Evolutionary conservation across 352 stramenopile species (phyloP), one percentile per base, ranked within the genome.

Genomic region (Vaucheria bursata): DNA sequence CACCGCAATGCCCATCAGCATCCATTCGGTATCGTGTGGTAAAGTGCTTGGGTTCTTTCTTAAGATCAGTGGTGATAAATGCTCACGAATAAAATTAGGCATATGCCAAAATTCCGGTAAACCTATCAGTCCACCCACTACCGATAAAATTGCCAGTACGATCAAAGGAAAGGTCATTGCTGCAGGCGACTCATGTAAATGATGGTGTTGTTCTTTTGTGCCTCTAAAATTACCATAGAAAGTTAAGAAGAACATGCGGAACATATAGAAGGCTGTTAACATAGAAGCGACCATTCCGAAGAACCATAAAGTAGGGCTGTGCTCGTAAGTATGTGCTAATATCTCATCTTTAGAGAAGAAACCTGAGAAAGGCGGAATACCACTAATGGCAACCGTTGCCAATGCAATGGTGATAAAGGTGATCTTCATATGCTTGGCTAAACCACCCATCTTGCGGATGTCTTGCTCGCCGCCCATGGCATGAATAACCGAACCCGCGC

Each of bases 331-430:
- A 74, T 78, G 77, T 77, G 87, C 75, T 68, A 88, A 81, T 86
- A 88, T 89, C 49, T 87, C 36, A 88, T 88, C 85, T 88, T 88
- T 88, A 64, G 84, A 87, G 80, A 87, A 88, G 86, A 88, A 88
- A 7, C 85, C 85, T 32, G 82, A 79, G 80, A 88, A 85, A 87
- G 87, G 87, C 34, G 85, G 85, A 71, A 88, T 85, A 0, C 85
- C 85, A 35, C 81, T 87, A 45, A 88, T 33, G 77, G 85, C 70
- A 45, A 88, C 75, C 79, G 85, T 87, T 32, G 85, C 85, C 1
- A 88, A 86, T 52, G 87, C 1, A 35, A 88, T 88, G 33, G 84
- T 88, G 59, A 53, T 72, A 83, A 87, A 89, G 75, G 81, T 87
- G 76, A 88, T 87, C 1, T 82, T 82, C n/a, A 88, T 64, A 2